These are phyloP conservation scores for Nakazawaea anatomiae DNA, from an alignment of 805 yeast genomes.

Conservation along the genomic window DNA sequence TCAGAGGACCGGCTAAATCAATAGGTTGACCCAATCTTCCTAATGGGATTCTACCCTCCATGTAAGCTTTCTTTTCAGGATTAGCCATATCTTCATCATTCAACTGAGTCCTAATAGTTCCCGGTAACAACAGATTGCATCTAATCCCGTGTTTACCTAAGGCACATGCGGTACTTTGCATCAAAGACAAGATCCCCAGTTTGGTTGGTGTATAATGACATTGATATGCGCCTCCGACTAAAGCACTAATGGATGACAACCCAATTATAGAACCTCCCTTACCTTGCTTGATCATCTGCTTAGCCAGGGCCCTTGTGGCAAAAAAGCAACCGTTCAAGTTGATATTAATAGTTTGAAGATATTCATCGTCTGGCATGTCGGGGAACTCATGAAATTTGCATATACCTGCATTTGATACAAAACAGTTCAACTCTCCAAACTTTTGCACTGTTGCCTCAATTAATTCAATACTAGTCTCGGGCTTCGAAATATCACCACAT, in stretches of 20 bases:
- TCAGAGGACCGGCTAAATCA: constrained; percentile 37
- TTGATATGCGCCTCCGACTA: constrained; percentile 40
- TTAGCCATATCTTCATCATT: constrained; percentile 37
- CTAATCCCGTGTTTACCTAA: constrained; percentile 37
- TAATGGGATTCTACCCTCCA: constrained; percentile 34
- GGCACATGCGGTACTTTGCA: constrained; percentile 38
- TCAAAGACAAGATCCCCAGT: constrained; percentile 38
- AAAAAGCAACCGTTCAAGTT: constrained; percentile 39
- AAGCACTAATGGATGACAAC: constrained; percentile 34
- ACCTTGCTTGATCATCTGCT: constrained; percentile 37
- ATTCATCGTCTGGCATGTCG: constrained; percentile 32
- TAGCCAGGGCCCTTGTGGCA: constrained; percentile 41
- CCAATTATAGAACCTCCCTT: constrained; percentile 44
- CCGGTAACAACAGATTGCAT: constrained; percentile 40
- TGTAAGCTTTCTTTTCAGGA: constrained; percentile 26
- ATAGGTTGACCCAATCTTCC: constrained; percentile 31
- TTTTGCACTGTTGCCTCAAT: constrained; percentile 25
- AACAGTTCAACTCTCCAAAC: constrained; percentile 34
- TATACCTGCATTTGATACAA: constrained; percentile 43
- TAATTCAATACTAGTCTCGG: constrained; percentile 28
- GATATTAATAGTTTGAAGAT: constrained; percentile 28
- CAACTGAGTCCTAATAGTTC: constrained; percentile 35
- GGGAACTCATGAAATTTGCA: constrained; percentile 35
- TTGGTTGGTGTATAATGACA: constrained; percentile 44
- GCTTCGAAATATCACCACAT: constrained; percentile 38